Evolutionary conservation across 768 basidiomycete species (phyloP), one percentile per base, ranked within the genome.

Genomic region (Sarcodon sp.): DNA sequence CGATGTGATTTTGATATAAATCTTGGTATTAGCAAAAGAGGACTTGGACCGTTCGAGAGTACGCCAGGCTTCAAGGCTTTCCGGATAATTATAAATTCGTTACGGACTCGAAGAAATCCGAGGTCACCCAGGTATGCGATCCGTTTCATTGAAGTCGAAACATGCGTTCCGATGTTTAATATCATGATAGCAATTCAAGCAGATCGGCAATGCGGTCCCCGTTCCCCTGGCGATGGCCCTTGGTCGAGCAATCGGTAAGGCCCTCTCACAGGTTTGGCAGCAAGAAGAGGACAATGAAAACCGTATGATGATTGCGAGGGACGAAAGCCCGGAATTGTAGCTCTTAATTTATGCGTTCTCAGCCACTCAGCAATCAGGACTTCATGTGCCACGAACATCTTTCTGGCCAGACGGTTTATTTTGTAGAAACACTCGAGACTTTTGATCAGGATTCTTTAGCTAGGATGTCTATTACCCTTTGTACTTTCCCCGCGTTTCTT

Each of bases 151-250:
- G 34, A 44, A 38, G 32, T 11, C 7, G 21, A 46, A 39, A 10
- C 11, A 13, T 13, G 7, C 4, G 8, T 7, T 44, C 18, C 27
- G 46, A 51, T 36, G 48, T 43, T 8, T 7, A 18, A 13, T 15
- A 34, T 49, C 8, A 35, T 15, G 51, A 18, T 52, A 88, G 86
- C 80, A 82, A 77, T 67, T 79, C 49, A 68, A 73, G 44, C 86
- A 87, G 53, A 87, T 88, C 41, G 87, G 86, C 0, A 88, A 88
- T 56, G 86, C 84, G 2, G 85, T 87, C 6, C 83, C 85, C 3
- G 70, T 85, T 7, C 79, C 80, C 3, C 68, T 87, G 18, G 82
- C 80, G 4, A 64, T 72, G 8, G 80, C 82, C 3, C 66, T 87
- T 1, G 82, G 80, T 6, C 65, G 61, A 44, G 62, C 64, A 6